phyloP scores from a whole-genome alignment of 2,329 filamentous ascomycete species.

The Fusarium gaditjirri region DNA sequence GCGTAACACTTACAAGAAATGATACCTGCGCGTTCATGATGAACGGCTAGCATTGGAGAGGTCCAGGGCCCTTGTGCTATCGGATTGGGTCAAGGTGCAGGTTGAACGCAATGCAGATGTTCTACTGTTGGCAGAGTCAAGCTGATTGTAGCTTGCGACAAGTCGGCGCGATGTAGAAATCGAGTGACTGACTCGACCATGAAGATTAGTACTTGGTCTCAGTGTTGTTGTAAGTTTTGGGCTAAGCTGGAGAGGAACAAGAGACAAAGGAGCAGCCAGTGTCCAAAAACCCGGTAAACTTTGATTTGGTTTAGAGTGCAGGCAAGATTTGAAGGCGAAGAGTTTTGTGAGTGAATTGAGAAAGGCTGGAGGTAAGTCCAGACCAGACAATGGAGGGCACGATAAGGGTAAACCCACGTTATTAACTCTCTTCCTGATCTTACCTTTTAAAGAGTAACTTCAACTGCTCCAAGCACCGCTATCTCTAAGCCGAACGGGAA shows the following conservation, averaged over 20 bases:
- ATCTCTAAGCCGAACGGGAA: constrained; percentile 40
- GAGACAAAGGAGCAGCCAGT: constrained; percentile 17
- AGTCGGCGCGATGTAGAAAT: constrained; percentile 25
- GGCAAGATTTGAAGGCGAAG: constrained; percentile 9
- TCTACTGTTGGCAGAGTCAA: constrained; percentile 11
- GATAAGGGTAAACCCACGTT: constrained; percentile 40
- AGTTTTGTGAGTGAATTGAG: constrained; percentile 13
- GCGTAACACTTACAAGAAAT: constrained; percentile 61
- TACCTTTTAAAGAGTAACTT: constrained; percentile 20
- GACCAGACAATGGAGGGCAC: constrained; percentile 22
- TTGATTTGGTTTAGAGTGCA: constrained; percentile 17
- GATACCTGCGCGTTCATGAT: constrained; percentile 68
- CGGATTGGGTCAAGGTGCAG: neutral
- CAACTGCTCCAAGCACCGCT: constrained; percentile 15
- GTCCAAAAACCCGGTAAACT: constrained; percentile 32
- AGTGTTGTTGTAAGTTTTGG: constrained; percentile 34
- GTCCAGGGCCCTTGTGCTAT: constrained; percentile 9
- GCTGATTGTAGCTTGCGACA: constrained; percentile 11
- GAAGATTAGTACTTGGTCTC: constrained; percentile 30
- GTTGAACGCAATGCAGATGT: constrained; percentile 3
- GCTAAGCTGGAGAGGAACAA: constrained; percentile 32
- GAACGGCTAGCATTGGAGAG: constrained; percentile 26
- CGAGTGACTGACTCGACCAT: constrained; percentile 32
- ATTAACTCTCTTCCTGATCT: constrained; percentile 39
- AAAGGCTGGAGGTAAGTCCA: constrained; percentile 19